These are phyloP conservation scores for Serendipita sp. DNA, from an alignment of 768 basidiomycete species.

Conservation along the genomic window DNA sequence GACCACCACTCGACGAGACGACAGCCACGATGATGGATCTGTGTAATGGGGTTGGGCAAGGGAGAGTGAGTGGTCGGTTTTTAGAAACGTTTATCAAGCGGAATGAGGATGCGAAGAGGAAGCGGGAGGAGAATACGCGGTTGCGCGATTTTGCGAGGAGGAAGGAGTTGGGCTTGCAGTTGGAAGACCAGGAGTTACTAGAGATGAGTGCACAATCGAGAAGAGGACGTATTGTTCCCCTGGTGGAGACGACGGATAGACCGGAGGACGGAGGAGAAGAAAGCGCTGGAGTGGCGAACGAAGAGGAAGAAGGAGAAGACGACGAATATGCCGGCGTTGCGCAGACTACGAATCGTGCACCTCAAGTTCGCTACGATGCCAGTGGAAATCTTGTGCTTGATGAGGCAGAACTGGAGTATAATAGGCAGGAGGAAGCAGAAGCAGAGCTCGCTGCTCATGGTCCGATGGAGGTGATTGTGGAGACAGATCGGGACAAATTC, in stretches of 20 bases:
- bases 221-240: neutral
- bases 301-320: neutral
- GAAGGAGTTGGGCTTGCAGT: neutral
- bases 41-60: neutral
- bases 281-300: neutral
- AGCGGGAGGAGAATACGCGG: neutral
- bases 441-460: constrained; percentile 43
- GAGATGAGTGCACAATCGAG: neutral
- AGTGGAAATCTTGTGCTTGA: constrained; percentile 81
- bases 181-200: neutral
- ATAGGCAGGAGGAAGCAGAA: constrained; percentile 47
- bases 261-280: neutral
- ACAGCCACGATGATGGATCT: constrained; percentile 1
- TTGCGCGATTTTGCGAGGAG: neutral
- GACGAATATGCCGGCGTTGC: neutral
- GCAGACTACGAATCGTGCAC: neutral
- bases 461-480: constrained; percentile 31
- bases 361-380: constrained; percentile 56
- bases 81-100: neutral
- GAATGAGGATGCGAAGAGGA: neutral
- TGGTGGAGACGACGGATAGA: neutral
- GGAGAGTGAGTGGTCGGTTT: neutral
- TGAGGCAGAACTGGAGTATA: constrained; percentile 69
- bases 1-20: neutral
- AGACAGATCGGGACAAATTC: constrained; percentile 72